Evolutionary conservation across 2,329 filamentous ascomycete species (phyloP), one percentile per base, ranked within the genome.

Genomic region (Aspergillus oerlinghausenensis): DNA sequence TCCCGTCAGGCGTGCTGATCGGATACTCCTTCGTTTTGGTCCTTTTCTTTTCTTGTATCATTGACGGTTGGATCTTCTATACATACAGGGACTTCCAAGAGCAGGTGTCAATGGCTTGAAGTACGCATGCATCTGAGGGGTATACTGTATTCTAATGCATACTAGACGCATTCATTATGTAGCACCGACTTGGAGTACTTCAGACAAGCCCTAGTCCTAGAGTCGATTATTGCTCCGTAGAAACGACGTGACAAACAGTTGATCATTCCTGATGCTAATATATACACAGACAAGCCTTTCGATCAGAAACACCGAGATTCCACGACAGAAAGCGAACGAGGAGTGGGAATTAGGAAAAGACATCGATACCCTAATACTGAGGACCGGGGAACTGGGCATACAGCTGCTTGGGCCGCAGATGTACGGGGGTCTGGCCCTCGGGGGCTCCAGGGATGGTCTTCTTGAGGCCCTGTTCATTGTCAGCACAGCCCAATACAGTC

Each of bases 361-460:
- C 50, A 58, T 51, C 47, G 56, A 50, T 29, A 50, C 45, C 65
- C 63, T 72, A 75, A 59, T 68, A 75, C 65, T 75, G 73, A 54
- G 68, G 67, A 42, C 73, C 73, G 11, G 70, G 68, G 62, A 68
- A 72, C 57, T 74, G 68, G 47, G 77, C 73, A 61, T 73, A 79
- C 54, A 77, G 69, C 66, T 79, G 77, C 63, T 72, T 74, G 67
- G 83, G 80, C 68, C 88, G 83, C 65, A 91, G 82, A 73, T 93
- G 88, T 63, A 94, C 86, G 51, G 89, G 90, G 29, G 82, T 85
- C 66, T 86, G 82, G 70, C 85, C 83, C 70, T 82, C 80, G 59
- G 88, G 88, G 63, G 88, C 80, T 63, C 89, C 87, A 60, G 90
- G 90, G 64, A 94, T 87, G 62, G 82, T 83, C 80, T 94, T 94